Evolutionary conservation across 2,329 filamentous ascomycete genomes (phyloP), one percentile per base, ranked within the genome.

Genomic region (Dendryphion nanum): DNA sequence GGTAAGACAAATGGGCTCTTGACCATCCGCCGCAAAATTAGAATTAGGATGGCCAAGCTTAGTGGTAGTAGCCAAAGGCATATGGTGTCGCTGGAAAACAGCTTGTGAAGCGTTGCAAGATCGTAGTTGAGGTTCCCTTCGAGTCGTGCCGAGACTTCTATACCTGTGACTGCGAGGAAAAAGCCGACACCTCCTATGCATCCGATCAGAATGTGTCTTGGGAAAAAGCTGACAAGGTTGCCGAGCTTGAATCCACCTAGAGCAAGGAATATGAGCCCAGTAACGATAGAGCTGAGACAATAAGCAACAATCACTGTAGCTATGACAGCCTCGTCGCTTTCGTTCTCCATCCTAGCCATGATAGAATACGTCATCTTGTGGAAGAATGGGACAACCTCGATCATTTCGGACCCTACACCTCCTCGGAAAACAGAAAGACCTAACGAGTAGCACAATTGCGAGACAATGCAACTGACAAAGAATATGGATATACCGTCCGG

Each of bases 371-470:
- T 90, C 91, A 98, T 98, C 57, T 91, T 95, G 69, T 98, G 93
- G 63, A 98, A 97, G 70, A 98, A 98, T 0, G 91, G 93, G 1
- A 98, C 91, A 1, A 97, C 91, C 69, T 98, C 93, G 50, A 97
- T 98, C 82, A 98, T 83, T 66, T 98, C 93, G 2, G 93, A 97
- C 4, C 93, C 93, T 42, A 98, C 82, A 3, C 88, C 89, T 13
- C 93, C 91, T 50, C 79, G 85, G 70, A 98, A 98, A 21, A 88
- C 82, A 56, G 90, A 96, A 1, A 89, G 86, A 3, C 82, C 83
- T 15, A 77, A 76, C 0, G 91, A 96, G 62, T 91, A 97, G 13
- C 89, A 86, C 35, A 98, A 67, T 62, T 98, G 93, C 0, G 93
- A 86, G 28, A 97, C 79, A 47, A 98, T 95, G 40, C 90, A 96